phyloP scores from a whole-genome alignment of 1,139 yeast species.

The Kazachstania sp. region DNA sequence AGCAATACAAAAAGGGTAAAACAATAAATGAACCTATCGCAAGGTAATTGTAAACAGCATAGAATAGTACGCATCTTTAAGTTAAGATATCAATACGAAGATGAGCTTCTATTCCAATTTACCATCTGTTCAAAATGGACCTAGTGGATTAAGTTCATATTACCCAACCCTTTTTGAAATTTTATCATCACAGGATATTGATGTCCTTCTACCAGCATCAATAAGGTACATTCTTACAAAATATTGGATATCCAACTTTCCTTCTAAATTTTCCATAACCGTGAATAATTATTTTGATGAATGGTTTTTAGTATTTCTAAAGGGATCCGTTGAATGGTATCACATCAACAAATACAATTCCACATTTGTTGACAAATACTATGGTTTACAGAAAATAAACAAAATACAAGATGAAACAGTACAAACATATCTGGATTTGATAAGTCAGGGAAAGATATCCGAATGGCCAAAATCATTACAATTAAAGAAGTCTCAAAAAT shows the following conservation, averaged over 20 bases:
- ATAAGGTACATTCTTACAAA: constrained; percentile 71
- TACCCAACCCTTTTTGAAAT: constrained; percentile 35
- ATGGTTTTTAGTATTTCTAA: constrained; percentile 45
- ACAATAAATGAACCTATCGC: no score
- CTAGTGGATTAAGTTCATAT: constrained; percentile 2
- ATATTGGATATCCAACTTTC: constrained; percentile 65
- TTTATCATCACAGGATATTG: constrained; percentile 72
- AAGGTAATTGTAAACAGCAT: no score
- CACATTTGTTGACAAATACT: constrained; percentile 84
- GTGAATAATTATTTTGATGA: constrained; percentile 69
- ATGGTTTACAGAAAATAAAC: constrained; percentile 68
- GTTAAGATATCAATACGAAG: no score
- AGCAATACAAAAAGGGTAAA: background rate
- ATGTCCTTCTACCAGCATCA: constrained; percentile 72
- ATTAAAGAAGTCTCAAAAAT: constrained; percentile 46
- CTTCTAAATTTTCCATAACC: constrained; percentile 53
- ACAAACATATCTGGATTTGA: constrained; percentile 14
- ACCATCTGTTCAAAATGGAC: constrained; percentile 14
- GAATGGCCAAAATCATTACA: constrained; percentile 32
- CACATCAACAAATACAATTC: constrained; percentile 72
- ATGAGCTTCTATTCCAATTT: constrained; percentile 30
- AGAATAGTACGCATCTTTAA: no score
- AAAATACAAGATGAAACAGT: constrained; percentile 30
- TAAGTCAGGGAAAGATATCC: constrained; percentile 3
- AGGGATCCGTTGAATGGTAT: constrained; percentile 65